These are phyloP conservation scores for Alternaria consortialis DNA, from an alignment of 2,329 filamentous ascomycete species.

Conservation along the genomic window DNA sequence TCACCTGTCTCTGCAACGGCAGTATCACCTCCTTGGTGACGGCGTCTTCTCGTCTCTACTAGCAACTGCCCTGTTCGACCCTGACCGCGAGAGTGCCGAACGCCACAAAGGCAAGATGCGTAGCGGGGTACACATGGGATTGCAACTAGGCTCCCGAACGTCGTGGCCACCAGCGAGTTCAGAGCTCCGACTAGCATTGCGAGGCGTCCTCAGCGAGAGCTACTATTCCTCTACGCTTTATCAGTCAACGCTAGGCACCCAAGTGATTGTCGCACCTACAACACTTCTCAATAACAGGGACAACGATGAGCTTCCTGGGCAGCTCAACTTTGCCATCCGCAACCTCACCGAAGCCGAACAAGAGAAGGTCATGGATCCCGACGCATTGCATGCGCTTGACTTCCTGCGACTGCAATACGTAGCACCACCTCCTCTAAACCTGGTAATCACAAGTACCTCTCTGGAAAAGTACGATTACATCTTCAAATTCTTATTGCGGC, in stretches of 20 bases:
- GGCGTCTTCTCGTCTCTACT: slow-evolving; percentile 83
- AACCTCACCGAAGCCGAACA: slow-evolving; percentile 77
- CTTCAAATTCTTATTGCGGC: slow-evolving; percentile 80
- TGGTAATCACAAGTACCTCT: slow-evolving; percentile 75
- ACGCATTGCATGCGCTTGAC: slow-evolving; percentile 87
- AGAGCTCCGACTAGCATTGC: slow-evolving; percentile 87
- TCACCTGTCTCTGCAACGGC: slow-evolving; percentile 77
- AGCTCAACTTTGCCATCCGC: slow-evolving; percentile 77
- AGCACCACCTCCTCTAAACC: slow-evolving; percentile 73
- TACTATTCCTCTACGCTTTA: slow-evolving; percentile 60
- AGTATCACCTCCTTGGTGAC: slow-evolving; percentile 85
- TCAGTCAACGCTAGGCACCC: slow-evolving; percentile 26
- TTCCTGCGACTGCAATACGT: slow-evolving; percentile 90
- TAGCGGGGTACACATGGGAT: slow-evolving; percentile 73
- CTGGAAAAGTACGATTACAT: slow-evolving; percentile 84
- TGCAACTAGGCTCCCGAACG: slow-evolving; percentile 81
- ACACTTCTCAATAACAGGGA: slow-evolving; percentile 28
- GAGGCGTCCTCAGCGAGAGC: slow-evolving; percentile 82
- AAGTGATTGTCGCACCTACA: not conserved
- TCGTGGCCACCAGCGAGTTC: slow-evolving; percentile 95
- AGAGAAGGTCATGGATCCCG: slow-evolving; percentile 80
- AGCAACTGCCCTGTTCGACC: slow-evolving; percentile 83
- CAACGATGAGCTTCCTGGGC: slow-evolving; percentile 53
- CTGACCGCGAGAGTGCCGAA: slow-evolving; percentile 81
- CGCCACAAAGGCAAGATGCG: slow-evolving; percentile 73